These are phyloP conservation scores for Cardiospermum halicacabum DNA, from an alignment of 345 rosid species.

Conservation along the genomic window DNA sequence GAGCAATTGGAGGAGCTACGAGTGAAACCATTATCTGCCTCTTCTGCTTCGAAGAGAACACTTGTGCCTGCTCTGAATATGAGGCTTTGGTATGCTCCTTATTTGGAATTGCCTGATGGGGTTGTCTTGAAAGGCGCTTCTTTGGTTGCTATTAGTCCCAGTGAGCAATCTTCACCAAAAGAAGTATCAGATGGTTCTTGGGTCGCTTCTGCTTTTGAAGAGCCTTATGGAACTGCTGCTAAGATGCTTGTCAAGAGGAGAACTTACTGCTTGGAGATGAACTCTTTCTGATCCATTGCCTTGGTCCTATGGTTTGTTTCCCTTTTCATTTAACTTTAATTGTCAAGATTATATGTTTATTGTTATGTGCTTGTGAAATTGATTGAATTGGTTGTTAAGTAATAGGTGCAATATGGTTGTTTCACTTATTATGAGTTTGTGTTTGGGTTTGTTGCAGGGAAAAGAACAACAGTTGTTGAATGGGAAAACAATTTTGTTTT, in stretches of 20 bases:
- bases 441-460: conserved; percentile 27
- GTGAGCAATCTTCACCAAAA: conserved; percentile 51
- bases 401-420: neutral
- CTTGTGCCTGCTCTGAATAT: conserved; percentile 87
- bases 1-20: conserved; percentile 91
- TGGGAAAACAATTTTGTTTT: conserved; percentile 30
- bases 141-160: conserved; percentile 89
- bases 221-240: conserved; percentile 80
- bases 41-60: conserved; percentile 92
- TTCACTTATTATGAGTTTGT: conserved; percentile 2
- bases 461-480: conserved; percentile 10
- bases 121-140: conserved; percentile 83
- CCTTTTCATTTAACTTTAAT: neutral
- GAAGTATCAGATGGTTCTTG: conserved; percentile 70
- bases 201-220: conserved; percentile 80
- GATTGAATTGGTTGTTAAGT: neutral
- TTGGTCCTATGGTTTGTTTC: conserved; percentile 26
- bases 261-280: conserved; percentile 98
- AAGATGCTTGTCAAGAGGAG: conserved; percentile 86
- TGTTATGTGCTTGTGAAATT: too few relatives aligned
- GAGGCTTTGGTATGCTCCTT: conserved; percentile 96
- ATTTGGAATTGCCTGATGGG: conserved; percentile 76
- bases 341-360: too few relatives aligned
- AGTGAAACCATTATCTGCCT: conserved; percentile 85
- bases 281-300: conserved; percentile 57